A percentile compares a stretch with the other conserved stretches of the same genome.
phyloP scores from a whole-genome alignment of 768 basidiomycete species.

The Hortiboletus campestris region DNA sequence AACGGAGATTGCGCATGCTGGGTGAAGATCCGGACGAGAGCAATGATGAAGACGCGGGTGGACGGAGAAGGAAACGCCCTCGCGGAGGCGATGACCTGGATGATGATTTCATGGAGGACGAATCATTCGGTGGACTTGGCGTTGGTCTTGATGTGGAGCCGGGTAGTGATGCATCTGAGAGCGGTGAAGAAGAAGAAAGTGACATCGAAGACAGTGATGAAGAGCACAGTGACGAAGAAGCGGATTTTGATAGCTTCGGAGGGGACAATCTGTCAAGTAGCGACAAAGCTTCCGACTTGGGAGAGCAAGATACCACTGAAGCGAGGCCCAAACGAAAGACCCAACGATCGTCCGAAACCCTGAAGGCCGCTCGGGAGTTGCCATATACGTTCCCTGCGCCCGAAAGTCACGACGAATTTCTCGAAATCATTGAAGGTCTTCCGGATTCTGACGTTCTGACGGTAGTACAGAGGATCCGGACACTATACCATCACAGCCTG shows the following conservation, averaged over 20 bases:
- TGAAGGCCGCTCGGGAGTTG: constrained; percentile 53
- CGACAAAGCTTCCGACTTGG: constrained; percentile 35
- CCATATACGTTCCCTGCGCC: constrained; percentile 96
- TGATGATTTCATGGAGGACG: constrained; percentile 70
- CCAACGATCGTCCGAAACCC: constrained; percentile 31
- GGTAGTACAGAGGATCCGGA: constrained; percentile 87
- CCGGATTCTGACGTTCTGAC: constrained; percentile 70
- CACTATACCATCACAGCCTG: constrained; percentile 91
- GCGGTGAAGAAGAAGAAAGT: constrained; percentile 30
- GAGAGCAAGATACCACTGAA: constrained; percentile 41
- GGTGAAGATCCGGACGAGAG: constrained; percentile 71
- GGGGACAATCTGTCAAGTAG: constrained; percentile 36
- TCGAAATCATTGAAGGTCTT: constrained; percentile 73
- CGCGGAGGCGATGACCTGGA: constrained; percentile 84
- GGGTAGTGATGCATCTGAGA: constrained; percentile 39
- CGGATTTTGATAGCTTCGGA: constrained; percentile 32
- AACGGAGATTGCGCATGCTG: constrained; percentile 77
- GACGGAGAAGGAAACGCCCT: constrained; percentile 47
- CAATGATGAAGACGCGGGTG: constrained; percentile 51
- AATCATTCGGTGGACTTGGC: constrained; percentile 34
- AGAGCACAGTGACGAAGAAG: constrained; percentile 27
- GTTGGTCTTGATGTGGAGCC: constrained; percentile 37
- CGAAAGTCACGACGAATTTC: constrained; percentile 79
- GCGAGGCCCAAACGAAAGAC: constrained; percentile 36
- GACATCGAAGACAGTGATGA: constrained; percentile 35